phyloP scores from a whole-genome alignment of 192 early-diverging fungal species.

The Spinellus fusiger region DNA sequence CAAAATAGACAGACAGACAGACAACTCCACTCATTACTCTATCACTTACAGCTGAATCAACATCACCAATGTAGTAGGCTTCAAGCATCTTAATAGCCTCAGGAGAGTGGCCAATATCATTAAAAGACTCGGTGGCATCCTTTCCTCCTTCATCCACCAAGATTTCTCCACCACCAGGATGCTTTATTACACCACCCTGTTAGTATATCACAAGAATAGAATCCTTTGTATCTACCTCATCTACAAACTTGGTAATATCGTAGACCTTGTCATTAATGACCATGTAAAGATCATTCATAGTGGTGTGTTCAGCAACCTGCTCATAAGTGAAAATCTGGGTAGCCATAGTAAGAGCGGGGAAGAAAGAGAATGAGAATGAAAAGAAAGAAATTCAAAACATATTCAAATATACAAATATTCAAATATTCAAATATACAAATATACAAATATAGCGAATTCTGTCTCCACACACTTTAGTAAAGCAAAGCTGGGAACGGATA shows the following conservation, averaged over 20 bases:
- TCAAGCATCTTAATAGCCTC: slow-evolving; percentile 86
- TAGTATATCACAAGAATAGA: too few species aligned
- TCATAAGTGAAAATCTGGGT: slow-evolving; percentile 18
- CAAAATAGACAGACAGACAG: neutral
- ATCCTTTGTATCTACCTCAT: slow-evolving; percentile 45
- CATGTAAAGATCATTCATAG: slow-evolving; percentile 74
- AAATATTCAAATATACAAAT: too few species aligned
- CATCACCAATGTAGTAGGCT: slow-evolving; percentile 67
- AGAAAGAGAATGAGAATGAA: neutral
- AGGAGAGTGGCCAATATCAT: slow-evolving; percentile 95
- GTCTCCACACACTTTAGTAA: too few species aligned
- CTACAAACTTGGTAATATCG: slow-evolving; percentile 72
- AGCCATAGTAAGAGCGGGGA: neutral
- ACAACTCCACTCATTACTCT: neutral
- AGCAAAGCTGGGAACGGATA: too few species aligned
- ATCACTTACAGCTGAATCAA: slow-evolving; percentile 47
- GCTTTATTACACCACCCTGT: slow-evolving; percentile 45
- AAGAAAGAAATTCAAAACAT: neutral
- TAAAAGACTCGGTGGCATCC: slow-evolving; percentile 91
- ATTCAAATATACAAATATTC: neutral
- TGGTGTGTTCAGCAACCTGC: slow-evolving; percentile 62
- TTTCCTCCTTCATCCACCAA: slow-evolving; percentile 85
- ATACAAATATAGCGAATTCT: too few species aligned
- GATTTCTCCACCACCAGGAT: slow-evolving; percentile 98
- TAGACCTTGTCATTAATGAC: slow-evolving; percentile 74